Evolutionary conservation across 1,139 yeast species (phyloP), one percentile per base, ranked within the genome.

Genomic region (Nakaseomyces delphensis): DNA sequence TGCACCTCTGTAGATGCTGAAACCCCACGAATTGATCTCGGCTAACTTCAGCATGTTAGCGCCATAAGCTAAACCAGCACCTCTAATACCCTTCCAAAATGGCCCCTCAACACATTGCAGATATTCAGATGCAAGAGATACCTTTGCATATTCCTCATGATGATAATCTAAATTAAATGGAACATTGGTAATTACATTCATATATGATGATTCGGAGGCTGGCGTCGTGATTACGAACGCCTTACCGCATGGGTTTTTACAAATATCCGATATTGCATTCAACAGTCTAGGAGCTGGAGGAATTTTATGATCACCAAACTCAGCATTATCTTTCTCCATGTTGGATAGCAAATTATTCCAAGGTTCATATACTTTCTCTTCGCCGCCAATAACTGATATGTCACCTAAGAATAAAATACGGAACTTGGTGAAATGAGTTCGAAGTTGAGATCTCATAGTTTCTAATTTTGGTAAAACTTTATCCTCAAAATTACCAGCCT

Each of bases 1-100:
- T 0, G 95, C 76, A 13, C 95, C 96, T 50, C 96, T 73, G 57
- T 85, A 85, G 21, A 91, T 70, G 39, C 71, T 72, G 55, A 80
- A 83, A 9, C 72, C 70, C 46, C 89, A 64, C 41, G 71, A 74
- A 2, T 95, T 94, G 28, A 76, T 67, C 51, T 87, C 96, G 14
- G 76, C 58, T 51, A 73, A 72, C 42, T 77, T 69, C 24, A 70
- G 60, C 49, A 86, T 70, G 44, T 67, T 70, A 1, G 91, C 93
- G 25, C 96, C 96, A 62, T 93, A 93, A 0, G 97, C 97, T 43
- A 86, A 69, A 1, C 99, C 99, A 1, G 89, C 76, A 31, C 99
- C 99, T 64, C 99, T 76, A 32, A 93, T 84, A 40, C 93, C 95
- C 57, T 87, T 76, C 97, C 98, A 91, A 52, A 91, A 81, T 30